Percentiles rank a stretch among this genome's conserved stretches.
phyloP scores from a whole-genome alignment of 441 rosid genomes.

The Corymbia citriodora region DNA sequence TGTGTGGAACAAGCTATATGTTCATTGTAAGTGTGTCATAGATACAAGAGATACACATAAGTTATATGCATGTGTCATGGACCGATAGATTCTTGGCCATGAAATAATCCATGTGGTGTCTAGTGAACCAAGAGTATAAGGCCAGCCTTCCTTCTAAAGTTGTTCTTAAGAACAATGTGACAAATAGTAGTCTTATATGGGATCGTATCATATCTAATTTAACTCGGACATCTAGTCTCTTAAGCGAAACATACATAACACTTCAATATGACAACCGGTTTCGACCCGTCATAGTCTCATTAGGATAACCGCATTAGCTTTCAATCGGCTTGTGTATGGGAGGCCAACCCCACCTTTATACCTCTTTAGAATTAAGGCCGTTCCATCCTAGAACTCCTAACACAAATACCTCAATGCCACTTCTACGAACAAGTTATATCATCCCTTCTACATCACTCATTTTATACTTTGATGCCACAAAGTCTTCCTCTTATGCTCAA shows the following conservation, averaged over 20 bases:
- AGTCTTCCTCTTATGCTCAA: accelerated
- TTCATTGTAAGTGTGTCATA: not conserved
- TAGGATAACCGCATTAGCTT: not conserved
- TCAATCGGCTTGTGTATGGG: accelerated
- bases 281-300: accelerated
- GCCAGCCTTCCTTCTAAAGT: accelerated
- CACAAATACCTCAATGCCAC: accelerated
- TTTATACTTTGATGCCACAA: not conserved
- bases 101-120: accelerated
- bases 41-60: not conserved
- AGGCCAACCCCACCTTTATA: not conserved
- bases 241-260: accelerated
- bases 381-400: not conserved
- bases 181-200: no score
- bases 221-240: accelerated
- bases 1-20: not conserved
- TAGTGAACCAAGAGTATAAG: accelerated
- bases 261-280: no score
- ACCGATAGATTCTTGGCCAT: accelerated
- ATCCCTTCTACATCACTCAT: accelerated
- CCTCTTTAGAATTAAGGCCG: accelerated
- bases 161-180: not conserved
- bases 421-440: accelerated
- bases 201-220: accelerated
- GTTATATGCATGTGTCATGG: not conserved